These are phyloP conservation scores for Metschnikowia kofuensis DNA, from an alignment of 805 yeast genomes.

Conservation along the genomic window DNA sequence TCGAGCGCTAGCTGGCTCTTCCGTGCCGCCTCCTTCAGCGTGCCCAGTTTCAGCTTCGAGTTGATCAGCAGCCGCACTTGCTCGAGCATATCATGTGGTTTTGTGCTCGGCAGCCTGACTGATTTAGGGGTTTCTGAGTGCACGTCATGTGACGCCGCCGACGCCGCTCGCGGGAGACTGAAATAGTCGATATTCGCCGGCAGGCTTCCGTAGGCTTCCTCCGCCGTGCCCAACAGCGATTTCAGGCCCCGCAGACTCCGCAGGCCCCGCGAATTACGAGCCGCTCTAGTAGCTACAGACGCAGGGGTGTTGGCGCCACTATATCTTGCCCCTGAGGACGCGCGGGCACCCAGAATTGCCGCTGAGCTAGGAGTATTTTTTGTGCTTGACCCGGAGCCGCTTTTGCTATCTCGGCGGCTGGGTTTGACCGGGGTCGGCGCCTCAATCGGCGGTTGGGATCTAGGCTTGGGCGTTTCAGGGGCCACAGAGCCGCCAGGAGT, in stretches of 20 bases:
- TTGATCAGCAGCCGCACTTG: constrained; percentile 29
- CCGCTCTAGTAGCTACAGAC: not conserved
- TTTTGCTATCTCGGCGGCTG: not conserved
- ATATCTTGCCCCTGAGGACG: not conserved
- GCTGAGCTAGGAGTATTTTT: not conserved
- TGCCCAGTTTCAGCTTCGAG: constrained; percentile 23
- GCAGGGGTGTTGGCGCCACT: not conserved
- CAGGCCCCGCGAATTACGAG: not conserved
- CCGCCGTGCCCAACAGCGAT: not conserved
- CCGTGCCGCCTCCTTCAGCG: constrained; percentile 16
- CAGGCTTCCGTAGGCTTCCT: not conserved
- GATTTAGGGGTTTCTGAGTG: constrained; percentile 5
- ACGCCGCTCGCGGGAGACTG: constrained; percentile 3
- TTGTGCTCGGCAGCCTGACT: constrained; percentile 9
- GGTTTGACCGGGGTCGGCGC: not conserved
- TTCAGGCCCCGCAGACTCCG: not conserved
- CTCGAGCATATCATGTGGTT: constrained; percentile 31
- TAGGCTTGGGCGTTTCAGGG: not conserved
- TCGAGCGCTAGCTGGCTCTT: constrained; percentile 25
- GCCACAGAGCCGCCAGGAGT: not conserved
- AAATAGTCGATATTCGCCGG: constrained; percentile 2
- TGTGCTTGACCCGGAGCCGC: not conserved
- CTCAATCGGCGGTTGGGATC: not conserved
- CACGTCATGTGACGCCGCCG: not conserved
- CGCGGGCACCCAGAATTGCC: not conserved